A percentile compares a stretch with the other conserved stretches of the same genome.
Conservation (phyloP, 2,329 filamentous ascomycete genomes). For the Huntiella moniliformis region DNA sequence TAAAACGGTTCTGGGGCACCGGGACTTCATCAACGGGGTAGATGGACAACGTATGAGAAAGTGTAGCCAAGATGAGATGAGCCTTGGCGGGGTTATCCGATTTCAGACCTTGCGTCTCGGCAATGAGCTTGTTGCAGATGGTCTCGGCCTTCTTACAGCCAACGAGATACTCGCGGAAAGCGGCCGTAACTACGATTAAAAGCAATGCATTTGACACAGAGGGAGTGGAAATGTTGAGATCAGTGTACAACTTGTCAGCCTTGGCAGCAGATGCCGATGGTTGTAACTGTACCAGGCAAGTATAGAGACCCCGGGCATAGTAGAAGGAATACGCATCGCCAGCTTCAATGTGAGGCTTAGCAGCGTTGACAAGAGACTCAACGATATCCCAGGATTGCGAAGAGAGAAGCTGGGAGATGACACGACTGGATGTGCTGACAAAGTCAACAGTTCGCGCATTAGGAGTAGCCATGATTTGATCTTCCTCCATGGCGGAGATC, state of each 20-base stretch:
- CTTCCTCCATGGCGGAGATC: background rate
- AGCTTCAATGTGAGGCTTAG: background rate
- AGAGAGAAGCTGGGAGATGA: background rate
- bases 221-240: conserved; percentile 29
- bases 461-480: background rate
- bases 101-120: conserved; percentile 35
- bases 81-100: conserved; percentile 12
- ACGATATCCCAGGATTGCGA: background rate
- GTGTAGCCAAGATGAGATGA: background rate
- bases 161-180: conserved; percentile 6
- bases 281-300: background rate
- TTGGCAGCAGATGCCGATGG: background rate
- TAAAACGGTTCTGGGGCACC: conserved; percentile 47
- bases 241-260: background rate
- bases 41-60: conserved; percentile 23
- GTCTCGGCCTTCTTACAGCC: conserved; percentile 1
- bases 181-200: conserved; percentile 17
- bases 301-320: background rate
- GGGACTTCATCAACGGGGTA: conserved; percentile 35
- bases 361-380: background rate
- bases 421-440: background rate
- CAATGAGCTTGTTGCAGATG: conserved; percentile 41
- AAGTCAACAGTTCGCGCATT: background rate
- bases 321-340: background rate
- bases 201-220: background rate